Evolutionary conservation across 805 yeast species (phyloP), one percentile per base, ranked within the genome.

Genomic region (Pichia exigua): DNA sequence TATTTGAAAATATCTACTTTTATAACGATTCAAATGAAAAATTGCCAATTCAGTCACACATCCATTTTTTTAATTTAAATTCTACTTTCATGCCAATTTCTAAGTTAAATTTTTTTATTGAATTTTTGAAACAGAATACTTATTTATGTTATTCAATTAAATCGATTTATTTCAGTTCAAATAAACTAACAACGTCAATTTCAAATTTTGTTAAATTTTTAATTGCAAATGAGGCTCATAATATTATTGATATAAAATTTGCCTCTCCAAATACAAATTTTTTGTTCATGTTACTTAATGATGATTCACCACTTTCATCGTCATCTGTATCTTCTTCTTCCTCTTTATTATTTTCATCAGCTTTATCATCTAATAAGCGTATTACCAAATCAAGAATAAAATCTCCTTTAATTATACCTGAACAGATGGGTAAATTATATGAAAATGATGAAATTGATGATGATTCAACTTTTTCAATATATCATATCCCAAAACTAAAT

Each of bases 401-500:
- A n/a, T 35, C 39, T 17, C 39, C 39, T 7, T 35, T 35, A n/a
- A 35, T 35, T 35, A 35, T 35, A 17, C 39, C 39, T 17, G 39
- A 35, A 35, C 8, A 17, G n/a, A 35, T 35, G 39, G 39, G 39
- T 4, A 35, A 35, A 11, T 35, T 49, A 30, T 49, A 49, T 39
- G 52, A 49, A 45, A 49, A 49, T 43, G 52, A 49, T 43, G 52
- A 49, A 42, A 26, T 45, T 20, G 17, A 44, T 20, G 52, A 26
- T 18, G 21, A 20, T 20, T 27, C 44, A 11, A 40, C 24, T 13
- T 35, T 35, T 35, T 35, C 39, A 17, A 11, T 35, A 5, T 35
- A 35, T 17, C 41, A 35, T 15, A 32, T 18, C 17, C 27, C 47
- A 13, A 32, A 13, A 22, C 17, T 30, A 5, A 32, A 18, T 11